Base-by-base conservation (phyloP, 2,329 filamentous ascomycete species). In the Fusarium continuum region DNA sequence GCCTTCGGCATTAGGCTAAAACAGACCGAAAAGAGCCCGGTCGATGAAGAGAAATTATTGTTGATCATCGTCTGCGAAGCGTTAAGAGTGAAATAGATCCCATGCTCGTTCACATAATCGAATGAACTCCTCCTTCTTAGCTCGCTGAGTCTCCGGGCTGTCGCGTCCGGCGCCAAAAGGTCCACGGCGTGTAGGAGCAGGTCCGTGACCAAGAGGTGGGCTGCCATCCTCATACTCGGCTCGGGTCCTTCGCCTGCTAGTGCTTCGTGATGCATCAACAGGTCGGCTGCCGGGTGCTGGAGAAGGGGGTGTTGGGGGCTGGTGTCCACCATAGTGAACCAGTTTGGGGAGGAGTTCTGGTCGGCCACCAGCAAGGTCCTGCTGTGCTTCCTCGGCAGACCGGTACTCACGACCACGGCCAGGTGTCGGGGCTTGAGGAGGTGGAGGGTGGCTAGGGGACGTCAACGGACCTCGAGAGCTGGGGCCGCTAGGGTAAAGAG, bases 151-250 rank as follows among this genome's bases (percentile, higher is more conserved):
- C 69, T 95, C 93, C 8, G 91, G 92, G 66, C 88, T 93, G 72
- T 95, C 93, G 60, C 91, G 83, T 31, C 91, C 91, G 52, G 91
- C 90, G 29, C 91, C 91, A 70, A 95, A 95, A 2, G 91, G 91
- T 8, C 91, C 89, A 52, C 85, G 79, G 58, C 86, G 81, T 34
- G 79, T 81, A 5, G 84, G 75, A 4, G 85, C 82, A 20, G 90
- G 89, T 4, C 91, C 91, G 58, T 89, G 87, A 7, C 92, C 92
- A 4, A 96, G 83, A 1, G 94, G 93, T 9, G 93, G 93, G 69
- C 90, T 96, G 51, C 93, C 93, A 49, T 97, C 93, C 75, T 98
- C 95, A 74, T 97, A 98, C 79, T 98, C 95, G 58, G 91, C 92
- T 52, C 95, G 86, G 10, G 87, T 88, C 64, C 95, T 88, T 76